Percentiles rank a stretch among this genome's conserved stretches.
Conservation (phyloP, 139 green algal genomes). For the Microglena sp. region DNA sequence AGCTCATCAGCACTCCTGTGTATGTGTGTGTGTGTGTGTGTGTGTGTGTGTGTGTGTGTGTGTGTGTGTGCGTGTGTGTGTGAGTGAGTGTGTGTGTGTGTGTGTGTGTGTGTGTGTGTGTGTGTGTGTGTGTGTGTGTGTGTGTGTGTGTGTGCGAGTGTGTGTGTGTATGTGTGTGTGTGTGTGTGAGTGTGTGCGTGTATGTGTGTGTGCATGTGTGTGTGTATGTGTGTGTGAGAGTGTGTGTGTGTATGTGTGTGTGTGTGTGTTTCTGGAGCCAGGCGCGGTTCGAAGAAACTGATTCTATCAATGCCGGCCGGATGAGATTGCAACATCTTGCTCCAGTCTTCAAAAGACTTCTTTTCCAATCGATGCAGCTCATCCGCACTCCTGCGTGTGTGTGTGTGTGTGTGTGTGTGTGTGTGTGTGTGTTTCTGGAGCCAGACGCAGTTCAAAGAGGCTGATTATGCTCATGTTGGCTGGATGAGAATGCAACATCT, state of each 20-base stretch:
- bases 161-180: slow-evolving; percentile 1
- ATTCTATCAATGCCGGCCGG: neutral
- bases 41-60: slow-evolving; percentile 2
- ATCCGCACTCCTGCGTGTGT: slow-evolving; percentile 18
- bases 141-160: neutral
- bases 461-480: neutral
- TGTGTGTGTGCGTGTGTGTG: neutral
- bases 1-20: too few species aligned
- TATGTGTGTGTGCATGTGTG: slow-evolving; percentile 1
- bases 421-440: neutral
- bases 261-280: neutral
- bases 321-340: neutral
- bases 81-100: neutral
- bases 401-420: neutral
- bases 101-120: neutral
- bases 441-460: neutral
- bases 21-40: neutral
- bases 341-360: slow-evolving; percentile 26
- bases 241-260: slow-evolving; percentile 12
- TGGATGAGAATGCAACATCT: neutral
- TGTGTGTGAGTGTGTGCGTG: neutral
- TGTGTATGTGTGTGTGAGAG: slow-evolving; percentile 8
- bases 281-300: neutral
- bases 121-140: neutral
- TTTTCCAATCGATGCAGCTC: slow-evolving; percentile 43